Conservation (phyloP, 768 basidiomycete species). For the Auriscalpium microsporum region DNA sequence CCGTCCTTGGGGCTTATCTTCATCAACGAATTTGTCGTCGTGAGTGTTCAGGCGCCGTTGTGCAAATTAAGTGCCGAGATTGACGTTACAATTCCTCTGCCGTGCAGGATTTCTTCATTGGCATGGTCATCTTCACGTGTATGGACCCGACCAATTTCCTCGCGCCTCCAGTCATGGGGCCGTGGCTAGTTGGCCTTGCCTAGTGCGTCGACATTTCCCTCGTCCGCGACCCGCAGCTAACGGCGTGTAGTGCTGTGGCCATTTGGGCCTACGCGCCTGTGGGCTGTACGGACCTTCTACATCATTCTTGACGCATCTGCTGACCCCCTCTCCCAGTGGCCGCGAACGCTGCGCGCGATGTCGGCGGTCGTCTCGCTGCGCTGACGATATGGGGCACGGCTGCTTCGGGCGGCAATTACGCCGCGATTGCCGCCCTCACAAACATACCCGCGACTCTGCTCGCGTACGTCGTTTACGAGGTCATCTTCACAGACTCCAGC, state of each 20-base stretch:
- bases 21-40: slow-evolving; percentile 32
- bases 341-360: slow-evolving; percentile 21
- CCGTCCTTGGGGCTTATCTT: slow-evolving; percentile 25
- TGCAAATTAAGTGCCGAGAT: too few relatives aligned
- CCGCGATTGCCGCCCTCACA: slow-evolving; percentile 24
- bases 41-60: slow-evolving; percentile 11
- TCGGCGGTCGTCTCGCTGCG: slow-evolving; percentile 21
- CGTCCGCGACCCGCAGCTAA: not conserved
- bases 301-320: not conserved
- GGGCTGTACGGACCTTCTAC: slow-evolving; percentile 14
- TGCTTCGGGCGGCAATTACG: slow-evolving; percentile 23
- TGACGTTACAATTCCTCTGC: too few relatives aligned
- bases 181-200: slow-evolving; percentile 19
- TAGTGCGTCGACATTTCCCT: slow-evolving; percentile 11
- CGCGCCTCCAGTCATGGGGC: slow-evolving; percentile 16
- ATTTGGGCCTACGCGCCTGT: slow-evolving; percentile 20
- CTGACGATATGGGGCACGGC: slow-evolving; percentile 20
- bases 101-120: slow-evolving; percentile 18
- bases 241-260: slow-evolving; percentile 7
- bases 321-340: slow-evolving; percentile 14
- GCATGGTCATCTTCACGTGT: slow-evolving; percentile 17
- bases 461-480: slow-evolving; percentile 21
- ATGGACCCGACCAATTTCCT: slow-evolving; percentile 24
- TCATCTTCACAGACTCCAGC: slow-evolving; percentile 20
- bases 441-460: slow-evolving; percentile 22